These are phyloP conservation scores for Centaurea solstitialis DNA, from an alignment of 129 eudicot species.

Conservation along the genomic window DNA sequence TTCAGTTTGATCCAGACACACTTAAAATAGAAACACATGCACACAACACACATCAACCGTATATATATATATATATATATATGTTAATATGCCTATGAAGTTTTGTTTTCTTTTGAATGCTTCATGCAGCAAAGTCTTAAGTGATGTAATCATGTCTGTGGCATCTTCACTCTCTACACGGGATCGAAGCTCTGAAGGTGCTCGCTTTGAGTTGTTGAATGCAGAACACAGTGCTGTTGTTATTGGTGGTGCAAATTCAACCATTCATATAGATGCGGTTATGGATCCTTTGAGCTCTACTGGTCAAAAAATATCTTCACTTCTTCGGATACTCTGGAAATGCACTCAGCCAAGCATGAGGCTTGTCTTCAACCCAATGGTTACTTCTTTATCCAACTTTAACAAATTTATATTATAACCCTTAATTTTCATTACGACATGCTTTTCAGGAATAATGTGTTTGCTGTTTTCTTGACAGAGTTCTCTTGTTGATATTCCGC, in stretches of 20 bases:
- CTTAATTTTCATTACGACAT: not conserved
- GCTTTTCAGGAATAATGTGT: constrained; percentile 2
- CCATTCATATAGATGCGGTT: constrained; percentile 93
- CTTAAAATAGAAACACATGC: not conserved
- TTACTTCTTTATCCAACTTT: constrained; percentile 36
- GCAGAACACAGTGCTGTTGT: constrained; percentile 77
- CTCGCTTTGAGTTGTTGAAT: constrained; percentile 84
- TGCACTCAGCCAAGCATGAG: constrained; percentile 90
- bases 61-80: too few species aligned
- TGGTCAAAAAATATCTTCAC: constrained; percentile 87
- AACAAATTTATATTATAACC: not conserved
- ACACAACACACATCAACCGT: not conserved
- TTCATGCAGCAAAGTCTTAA: constrained; percentile 77
- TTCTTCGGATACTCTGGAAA: constrained; percentile 67
- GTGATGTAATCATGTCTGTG: constrained; percentile 76
- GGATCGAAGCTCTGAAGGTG: constrained; percentile 87
- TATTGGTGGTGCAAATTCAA: constrained; percentile 54
- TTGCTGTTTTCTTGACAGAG: constrained; percentile 59
- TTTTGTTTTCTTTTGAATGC: not conserved
- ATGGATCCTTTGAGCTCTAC: constrained; percentile 95
- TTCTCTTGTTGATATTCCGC: constrained; percentile 92
- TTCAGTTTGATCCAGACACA: not conserved
- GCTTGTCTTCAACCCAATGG: constrained; percentile 90
- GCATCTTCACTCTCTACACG: constrained; percentile 84
- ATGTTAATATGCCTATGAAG: constrained; percentile 11